Conservation (phyloP, 2,329 filamentous ascomycete genomes). For the Exophiala spinifera region DNA sequence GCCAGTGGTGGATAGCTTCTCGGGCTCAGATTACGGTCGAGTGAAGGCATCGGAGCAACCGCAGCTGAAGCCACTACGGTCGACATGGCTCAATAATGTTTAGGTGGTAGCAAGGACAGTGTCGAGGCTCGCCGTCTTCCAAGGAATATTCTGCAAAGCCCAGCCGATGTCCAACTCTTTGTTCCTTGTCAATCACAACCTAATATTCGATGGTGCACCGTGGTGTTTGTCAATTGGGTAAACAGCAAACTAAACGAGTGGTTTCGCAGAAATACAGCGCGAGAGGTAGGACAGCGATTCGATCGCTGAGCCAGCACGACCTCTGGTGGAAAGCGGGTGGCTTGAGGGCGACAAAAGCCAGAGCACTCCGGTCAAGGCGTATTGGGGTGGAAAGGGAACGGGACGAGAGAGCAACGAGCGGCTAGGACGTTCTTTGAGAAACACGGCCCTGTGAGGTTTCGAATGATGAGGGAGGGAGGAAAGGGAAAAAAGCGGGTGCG, state of each 20-base stretch:
- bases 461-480: constrained; percentile 25
- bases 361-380: constrained; percentile 17
- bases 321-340: constrained; percentile 16
- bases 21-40: constrained; percentile 46
- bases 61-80: constrained; percentile 48
- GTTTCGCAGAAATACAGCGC: constrained; percentile 15
- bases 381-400: constrained; percentile 8
- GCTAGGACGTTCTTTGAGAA: constrained; percentile 25
- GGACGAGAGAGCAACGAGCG: constrained; percentile 28
- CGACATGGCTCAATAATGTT: constrained; percentile 38
- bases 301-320: constrained; percentile 6
- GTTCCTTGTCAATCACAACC: neutral
- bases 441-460: constrained; percentile 29
- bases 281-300: constrained; percentile 14
- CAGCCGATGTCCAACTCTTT: neutral
- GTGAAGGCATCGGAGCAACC: constrained; percentile 42
- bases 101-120: no score
- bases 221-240: constrained; percentile 1
- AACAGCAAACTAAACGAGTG: constrained; percentile 22
- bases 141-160: no score
- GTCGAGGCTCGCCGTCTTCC: no score
- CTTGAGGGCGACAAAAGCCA: constrained; percentile 15
- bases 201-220: neutral
- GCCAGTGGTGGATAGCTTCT: constrained; percentile 43
- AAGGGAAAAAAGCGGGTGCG: constrained; percentile 28